Evolutionary conservation across 2,329 filamentous ascomycete species (phyloP).

Genomic region (Neoscytalidium dimidiatum): DNA sequence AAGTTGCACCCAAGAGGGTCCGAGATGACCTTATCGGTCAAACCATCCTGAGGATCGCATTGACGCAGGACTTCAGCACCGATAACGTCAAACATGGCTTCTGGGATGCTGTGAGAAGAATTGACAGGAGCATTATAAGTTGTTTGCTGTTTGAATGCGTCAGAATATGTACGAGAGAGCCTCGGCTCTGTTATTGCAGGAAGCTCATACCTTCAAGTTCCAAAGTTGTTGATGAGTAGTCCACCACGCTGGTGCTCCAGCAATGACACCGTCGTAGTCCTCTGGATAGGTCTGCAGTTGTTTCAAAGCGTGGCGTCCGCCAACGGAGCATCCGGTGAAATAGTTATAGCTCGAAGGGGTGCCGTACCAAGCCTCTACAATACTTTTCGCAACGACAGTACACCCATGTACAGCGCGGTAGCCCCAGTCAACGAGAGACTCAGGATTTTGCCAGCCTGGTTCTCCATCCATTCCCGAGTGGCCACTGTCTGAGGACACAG

Average conservation of each 20-base stretch:
- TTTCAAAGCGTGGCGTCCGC: slow-evolving; percentile 60
- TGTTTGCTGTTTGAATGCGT: slow-evolving; percentile 35
- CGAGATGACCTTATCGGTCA: not conserved
- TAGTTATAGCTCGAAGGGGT: slow-evolving; percentile 40
- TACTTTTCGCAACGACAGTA: slow-evolving; percentile 48
- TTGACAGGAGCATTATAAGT: not conserved
- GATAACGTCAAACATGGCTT: not conserved
- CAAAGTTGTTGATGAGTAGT: slow-evolving; percentile 50
- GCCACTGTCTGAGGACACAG: slow-evolving; percentile 49
- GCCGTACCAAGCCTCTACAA: slow-evolving; percentile 53
- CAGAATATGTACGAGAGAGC: slow-evolving; percentile 33
- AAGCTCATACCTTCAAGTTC: slow-evolving; percentile 48
- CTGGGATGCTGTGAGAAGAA: not conserved
- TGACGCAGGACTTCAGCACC: not conserved
- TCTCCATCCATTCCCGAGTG: slow-evolving; percentile 41
- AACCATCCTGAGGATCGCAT: not conserved
- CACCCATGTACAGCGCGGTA: slow-evolving; percentile 45
- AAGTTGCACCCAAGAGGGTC: not conserved
- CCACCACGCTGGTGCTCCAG: slow-evolving; percentile 56
- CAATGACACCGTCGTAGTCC: slow-evolving; percentile 61
- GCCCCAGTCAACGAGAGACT: slow-evolving; percentile 39
- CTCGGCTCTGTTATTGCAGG: too few relatives aligned
- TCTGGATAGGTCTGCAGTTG: slow-evolving; percentile 55
- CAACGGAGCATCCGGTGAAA: slow-evolving; percentile 61
- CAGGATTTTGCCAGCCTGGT: slow-evolving; percentile 42